Evolutionary conservation across 768 basidiomycete genomes (phyloP).

Genomic region (Lyophyllum shimeji): DNA sequence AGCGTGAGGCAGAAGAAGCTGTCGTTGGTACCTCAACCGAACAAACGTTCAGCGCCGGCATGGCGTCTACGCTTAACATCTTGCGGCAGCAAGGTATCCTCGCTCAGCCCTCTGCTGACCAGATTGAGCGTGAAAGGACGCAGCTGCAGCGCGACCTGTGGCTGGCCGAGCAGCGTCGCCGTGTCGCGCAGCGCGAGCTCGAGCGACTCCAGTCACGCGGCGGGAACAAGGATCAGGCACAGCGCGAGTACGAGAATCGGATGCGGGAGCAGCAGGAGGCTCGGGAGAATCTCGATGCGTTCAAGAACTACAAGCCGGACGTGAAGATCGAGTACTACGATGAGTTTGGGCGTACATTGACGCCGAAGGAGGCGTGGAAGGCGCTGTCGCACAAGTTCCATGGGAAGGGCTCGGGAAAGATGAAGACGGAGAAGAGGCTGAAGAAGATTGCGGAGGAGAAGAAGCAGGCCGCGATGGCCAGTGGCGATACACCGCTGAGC

Average conservation of each 20-base stretch:
- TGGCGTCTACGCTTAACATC: constrained; percentile 87
- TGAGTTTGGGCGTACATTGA: constrained; percentile 86
- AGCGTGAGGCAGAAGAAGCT: constrained; percentile 25
- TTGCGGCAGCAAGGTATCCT: constrained; percentile 92
- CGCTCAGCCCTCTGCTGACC: constrained; percentile 60
- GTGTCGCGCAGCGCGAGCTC: constrained; percentile 75
- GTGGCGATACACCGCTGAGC: constrained; percentile 93
- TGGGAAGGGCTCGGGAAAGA: constrained; percentile 93
- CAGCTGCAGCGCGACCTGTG: constrained; percentile 88
- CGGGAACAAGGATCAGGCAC: constrained; percentile 85
- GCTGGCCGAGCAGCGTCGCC: constrained; percentile 81
- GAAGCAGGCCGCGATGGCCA: constrained; percentile 91
- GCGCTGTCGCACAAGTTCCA: constrained; percentile 97
- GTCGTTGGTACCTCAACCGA: constrained; percentile 70
- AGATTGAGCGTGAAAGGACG: constrained; percentile 71
- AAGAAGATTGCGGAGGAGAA: constrained; percentile 98
- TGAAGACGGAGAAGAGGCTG: constrained; percentile 95
- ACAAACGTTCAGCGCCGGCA: constrained; percentile 77
- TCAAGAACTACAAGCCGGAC: constrained; percentile 95
- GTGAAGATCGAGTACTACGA: constrained; percentile 96
- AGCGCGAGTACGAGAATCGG: constrained; percentile 93
- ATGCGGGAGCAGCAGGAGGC: constrained; percentile 90
- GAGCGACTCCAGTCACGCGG: constrained; percentile 79
- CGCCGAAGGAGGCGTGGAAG: constrained; percentile 98
- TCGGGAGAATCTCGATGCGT: constrained; percentile 74